Percentiles rank a stretch among this genome's conserved stretches.
These are phyloP conservation scores for Phytopythium mirpurense DNA, from an alignment of 352 stramenopile genomes.

Conservation along the genomic window DNA sequence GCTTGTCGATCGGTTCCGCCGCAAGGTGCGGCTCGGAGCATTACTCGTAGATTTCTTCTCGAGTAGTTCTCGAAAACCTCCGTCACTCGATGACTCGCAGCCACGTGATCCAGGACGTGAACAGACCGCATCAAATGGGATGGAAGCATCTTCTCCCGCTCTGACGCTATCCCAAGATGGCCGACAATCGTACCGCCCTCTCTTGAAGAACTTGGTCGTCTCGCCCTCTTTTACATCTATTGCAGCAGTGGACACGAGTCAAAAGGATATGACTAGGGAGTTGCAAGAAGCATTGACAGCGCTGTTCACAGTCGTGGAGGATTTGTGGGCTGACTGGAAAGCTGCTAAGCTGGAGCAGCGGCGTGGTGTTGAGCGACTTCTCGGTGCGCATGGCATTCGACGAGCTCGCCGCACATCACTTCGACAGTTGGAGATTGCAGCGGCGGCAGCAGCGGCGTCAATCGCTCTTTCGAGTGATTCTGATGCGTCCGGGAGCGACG, in stretches of 20 bases:
- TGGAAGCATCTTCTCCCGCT: too few species aligned
- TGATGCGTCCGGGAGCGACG: not conserved
- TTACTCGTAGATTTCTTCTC: constrained; percentile 1
- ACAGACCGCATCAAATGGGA: too few species aligned
- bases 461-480: not conserved
- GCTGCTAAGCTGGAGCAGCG: constrained; percentile 17
- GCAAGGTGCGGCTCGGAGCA: constrained; percentile 2
- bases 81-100: not conserved
- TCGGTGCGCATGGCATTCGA: constrained; percentile 9
- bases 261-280: not conserved
- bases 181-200: not conserved
- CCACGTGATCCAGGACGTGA: not conserved
- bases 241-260: not conserved
- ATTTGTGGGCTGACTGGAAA: constrained; percentile 49
- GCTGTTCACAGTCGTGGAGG: constrained; percentile 17
- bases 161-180: too few species aligned
- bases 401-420: constrained; percentile 6
- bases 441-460: not conserved
- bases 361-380: constrained; percentile 13
- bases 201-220: too few species aligned
- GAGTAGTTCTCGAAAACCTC: not conserved
- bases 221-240: not conserved
- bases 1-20: not conserved
- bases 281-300: not conserved
- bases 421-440: constrained; percentile 10